A percentile compares a stretch with the other conserved stretches of the same genome.
These are phyloP conservation scores for Didymella exigua DNA, from an alignment of 2,329 filamentous ascomycete genomes.

Conservation along the genomic window DNA sequence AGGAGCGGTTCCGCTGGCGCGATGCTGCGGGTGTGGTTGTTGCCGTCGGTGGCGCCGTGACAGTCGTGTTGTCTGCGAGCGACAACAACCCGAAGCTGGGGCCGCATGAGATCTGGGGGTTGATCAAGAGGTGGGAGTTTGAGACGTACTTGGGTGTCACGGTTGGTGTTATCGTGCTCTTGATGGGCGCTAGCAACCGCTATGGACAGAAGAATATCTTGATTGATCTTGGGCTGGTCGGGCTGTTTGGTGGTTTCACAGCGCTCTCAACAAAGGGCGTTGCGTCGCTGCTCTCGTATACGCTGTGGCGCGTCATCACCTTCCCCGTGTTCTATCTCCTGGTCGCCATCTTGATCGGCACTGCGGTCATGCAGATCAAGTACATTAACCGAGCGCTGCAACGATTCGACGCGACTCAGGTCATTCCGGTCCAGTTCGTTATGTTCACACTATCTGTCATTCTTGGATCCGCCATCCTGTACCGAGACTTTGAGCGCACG, in stretches of 20 bases:
- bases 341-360: constrained; percentile 76
- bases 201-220: constrained; percentile 88
- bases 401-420: constrained; percentile 94
- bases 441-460: constrained; percentile 96
- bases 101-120: constrained; percentile 85
- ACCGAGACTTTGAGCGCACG: constrained; percentile 90
- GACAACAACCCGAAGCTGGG: constrained; percentile 88
- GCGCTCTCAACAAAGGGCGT: constrained; percentile 95
- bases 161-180: constrained; percentile 69
- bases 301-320: constrained; percentile 83
- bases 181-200: constrained; percentile 82
- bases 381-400: constrained; percentile 92
- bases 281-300: constrained; percentile 91
- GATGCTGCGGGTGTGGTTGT: constrained; percentile 90
- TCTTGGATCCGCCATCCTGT: constrained; percentile 87
- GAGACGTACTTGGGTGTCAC: constrained; percentile 87
- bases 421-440: constrained; percentile 97
- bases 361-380: constrained; percentile 94
- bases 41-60: constrained; percentile 85
- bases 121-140: constrained; percentile 87
- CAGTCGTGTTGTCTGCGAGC: constrained; percentile 89
- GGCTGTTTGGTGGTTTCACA: constrained; percentile 95
- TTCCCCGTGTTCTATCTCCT: constrained; percentile 91
- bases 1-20: constrained; percentile 82
- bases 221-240: constrained; percentile 91